phyloP scores from a whole-genome alignment of 2,329 filamentous ascomycete genomes.

The Colletotrichum destructivum region DNA sequence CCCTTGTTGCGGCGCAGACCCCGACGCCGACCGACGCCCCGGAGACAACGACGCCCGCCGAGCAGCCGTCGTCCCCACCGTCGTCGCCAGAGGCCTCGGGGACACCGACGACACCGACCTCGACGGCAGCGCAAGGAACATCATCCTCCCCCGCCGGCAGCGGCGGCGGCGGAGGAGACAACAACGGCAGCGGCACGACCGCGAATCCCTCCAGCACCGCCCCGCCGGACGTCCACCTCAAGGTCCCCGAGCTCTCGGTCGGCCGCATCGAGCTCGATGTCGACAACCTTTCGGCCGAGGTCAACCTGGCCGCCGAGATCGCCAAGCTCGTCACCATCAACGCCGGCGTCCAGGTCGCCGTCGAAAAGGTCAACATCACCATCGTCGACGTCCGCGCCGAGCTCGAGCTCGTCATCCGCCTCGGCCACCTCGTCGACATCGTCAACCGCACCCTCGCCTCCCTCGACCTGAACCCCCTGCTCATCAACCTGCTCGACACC shows the following conservation, averaged over 20 bases:
- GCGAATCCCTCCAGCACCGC: constrained; percentile 50
- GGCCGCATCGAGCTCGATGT: constrained; percentile 73
- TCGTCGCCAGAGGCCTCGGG: constrained; percentile 43
- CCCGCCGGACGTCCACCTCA: constrained; percentile 71
- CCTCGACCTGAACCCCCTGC: constrained; percentile 73
- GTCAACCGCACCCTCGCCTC: constrained; percentile 73
- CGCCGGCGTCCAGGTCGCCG: constrained; percentile 67
- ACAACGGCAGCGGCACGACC: constrained; percentile 43
- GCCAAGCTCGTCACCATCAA: constrained; percentile 69
- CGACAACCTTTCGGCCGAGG: constrained; percentile 70
- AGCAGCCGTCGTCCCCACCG: constrained; percentile 39
- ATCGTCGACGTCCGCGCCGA: constrained; percentile 73
- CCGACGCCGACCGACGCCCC: constrained; percentile 46
- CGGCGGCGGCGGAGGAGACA: constrained; percentile 43
- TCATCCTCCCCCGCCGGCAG: constrained; percentile 43
- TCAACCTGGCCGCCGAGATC: constrained; percentile 74
- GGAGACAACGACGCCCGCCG: constrained; percentile 25
- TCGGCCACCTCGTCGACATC: constrained; percentile 73
- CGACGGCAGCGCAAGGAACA: constrained; percentile 42
- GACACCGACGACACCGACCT: constrained; percentile 35
- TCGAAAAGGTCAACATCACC: constrained; percentile 70
- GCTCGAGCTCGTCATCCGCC: constrained; percentile 71
- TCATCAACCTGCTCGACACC: constrained; percentile 69
- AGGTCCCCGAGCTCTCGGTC: constrained; percentile 71
- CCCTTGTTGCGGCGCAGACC: constrained; percentile 51